Base-by-base conservation (phyloP, 1,284 basidiomycete species). In the Naganishia sp. region DNA sequence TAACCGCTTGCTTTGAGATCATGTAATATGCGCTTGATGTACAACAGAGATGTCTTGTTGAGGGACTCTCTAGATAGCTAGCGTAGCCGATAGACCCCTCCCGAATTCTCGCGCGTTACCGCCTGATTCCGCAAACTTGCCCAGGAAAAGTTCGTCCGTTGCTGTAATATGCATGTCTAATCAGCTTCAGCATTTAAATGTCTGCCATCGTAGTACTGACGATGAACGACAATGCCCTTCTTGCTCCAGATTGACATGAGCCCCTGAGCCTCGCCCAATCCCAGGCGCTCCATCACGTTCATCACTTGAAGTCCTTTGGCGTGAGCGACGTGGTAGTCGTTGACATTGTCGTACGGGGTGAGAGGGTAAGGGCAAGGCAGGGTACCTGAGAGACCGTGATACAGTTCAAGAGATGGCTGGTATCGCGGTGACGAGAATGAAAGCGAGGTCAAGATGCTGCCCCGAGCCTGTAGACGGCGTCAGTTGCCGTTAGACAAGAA, bases 121-220 rank as follows among this genome's bases (percentile, higher is more conserved):
- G 21, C 67, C 69, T 11, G 73, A 68, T 54, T 73, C 72, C 5
- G 71, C 67, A 65, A 74, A 76, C 42, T 73, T 73, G 57, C 72
- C 70, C 53, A 79, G 66, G 70, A 79, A 78, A 28, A 75, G 61
- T 65, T 80, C 78, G 69, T 81, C 79, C 43, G 72, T 71, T 46
- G 68, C 70, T 73, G 64, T 11, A 13, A 6, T 25, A 10, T 54
- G 43, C 31, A 50, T 11, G 46, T 6, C 31, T 47, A 23, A 55
- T 67, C 64, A 52, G 23, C 41, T 11, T 13, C 58, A 54, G 62
- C 39, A 41, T 17, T 50, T 50, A 9, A 23, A 21, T 28, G 35
- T 39, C 35, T 39, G 10, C 7, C 35, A 28, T 39, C 35, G 35
- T 9, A 39, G 7, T 6, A 73, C 75, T 71, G 67, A 74, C 75